Conservation (phyloP, 148 eudicot species). For the Cornus suecica region DNA sequence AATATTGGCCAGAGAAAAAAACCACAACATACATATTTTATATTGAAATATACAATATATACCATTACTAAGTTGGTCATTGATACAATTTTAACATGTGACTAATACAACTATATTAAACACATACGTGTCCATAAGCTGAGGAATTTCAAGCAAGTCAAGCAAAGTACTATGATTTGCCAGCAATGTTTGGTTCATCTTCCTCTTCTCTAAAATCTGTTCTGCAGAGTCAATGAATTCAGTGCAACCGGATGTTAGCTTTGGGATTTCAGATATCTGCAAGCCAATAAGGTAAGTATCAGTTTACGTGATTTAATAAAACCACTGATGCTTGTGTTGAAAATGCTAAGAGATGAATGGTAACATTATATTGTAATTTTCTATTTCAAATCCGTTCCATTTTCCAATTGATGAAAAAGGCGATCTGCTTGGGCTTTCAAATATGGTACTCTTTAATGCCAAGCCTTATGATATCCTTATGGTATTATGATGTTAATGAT, state of each 20-base stretch:
- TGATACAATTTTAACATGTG: slow-evolving; percentile 7
- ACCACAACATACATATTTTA: no score
- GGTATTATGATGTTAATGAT: no score
- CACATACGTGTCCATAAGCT: slow-evolving; percentile 99
- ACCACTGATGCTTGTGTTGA: background rate
- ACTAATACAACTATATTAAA: slow-evolving; percentile 4
- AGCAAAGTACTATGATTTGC: slow-evolving; percentile 95
- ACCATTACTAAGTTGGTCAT: background rate
- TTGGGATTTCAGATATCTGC: slow-evolving; percentile 92
- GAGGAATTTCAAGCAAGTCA: slow-evolving; percentile 99
- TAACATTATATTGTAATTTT: background rate
- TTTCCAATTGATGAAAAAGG: no score
- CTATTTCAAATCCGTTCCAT: background rate
- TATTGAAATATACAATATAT: no score
- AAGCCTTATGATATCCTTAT: no score
- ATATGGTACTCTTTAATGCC: no score
- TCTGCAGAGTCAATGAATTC: slow-evolving; percentile 92
- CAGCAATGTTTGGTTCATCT: slow-evolving; percentile 90
- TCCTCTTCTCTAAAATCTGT: slow-evolving; percentile 83
- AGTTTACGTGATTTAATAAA: background rate
- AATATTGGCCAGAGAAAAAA: background rate
- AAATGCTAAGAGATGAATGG: background rate
- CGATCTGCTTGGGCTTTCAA: no score
- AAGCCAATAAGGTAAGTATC: slow-evolving; percentile 18
- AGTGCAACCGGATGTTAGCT: slow-evolving; percentile 89